Evolutionary conservation across 2,329 filamentous ascomycete species (phyloP).

Genomic region (Nothophaeocryptopus gaeumannii): DNA sequence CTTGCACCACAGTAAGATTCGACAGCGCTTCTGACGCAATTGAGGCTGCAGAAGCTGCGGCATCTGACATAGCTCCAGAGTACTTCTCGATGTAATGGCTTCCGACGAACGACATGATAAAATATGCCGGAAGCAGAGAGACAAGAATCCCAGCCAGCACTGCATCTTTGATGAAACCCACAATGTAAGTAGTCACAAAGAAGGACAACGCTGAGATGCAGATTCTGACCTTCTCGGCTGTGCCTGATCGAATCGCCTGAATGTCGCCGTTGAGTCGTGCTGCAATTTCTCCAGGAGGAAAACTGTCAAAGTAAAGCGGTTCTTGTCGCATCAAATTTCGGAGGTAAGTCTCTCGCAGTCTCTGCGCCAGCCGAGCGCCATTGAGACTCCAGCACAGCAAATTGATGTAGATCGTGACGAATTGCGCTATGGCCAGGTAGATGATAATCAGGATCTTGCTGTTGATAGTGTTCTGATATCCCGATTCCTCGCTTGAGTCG

Average conservation of each 20-base stretch:
- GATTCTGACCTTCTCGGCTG: conserved; percentile 68
- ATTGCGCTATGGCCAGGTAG: conserved; percentile 57
- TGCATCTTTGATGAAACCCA: conserved; percentile 63
- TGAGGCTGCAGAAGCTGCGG: conserved; percentile 57
- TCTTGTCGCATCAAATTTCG: conserved; percentile 59
- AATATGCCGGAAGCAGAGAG: conserved; percentile 60
- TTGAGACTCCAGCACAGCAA: conserved; percentile 55
- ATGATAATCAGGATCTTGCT: conserved; percentile 60
- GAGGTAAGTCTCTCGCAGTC: conserved; percentile 61
- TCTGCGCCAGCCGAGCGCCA: conserved; percentile 61
- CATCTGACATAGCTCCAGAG: conserved; percentile 48
- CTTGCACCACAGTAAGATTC: conserved; percentile 43
- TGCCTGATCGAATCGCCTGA: conserved; percentile 63
- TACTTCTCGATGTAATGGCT: conserved; percentile 56
- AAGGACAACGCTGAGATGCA: conserved; percentile 61
- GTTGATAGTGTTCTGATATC: conserved; percentile 49
- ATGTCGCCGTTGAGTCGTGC: conserved; percentile 62
- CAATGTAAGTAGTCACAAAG: conserved; percentile 64
- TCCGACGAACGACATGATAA: conserved; percentile 57
- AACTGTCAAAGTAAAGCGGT: conserved; percentile 61
- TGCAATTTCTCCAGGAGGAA: conserved; percentile 63
- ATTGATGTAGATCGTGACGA: no score
- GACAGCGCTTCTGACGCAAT: conserved; percentile 62
- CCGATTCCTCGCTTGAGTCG: conserved; percentile 27
- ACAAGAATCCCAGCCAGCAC: conserved; percentile 63